phyloP scores from a whole-genome alignment of 2,329 filamentous ascomycete genomes.

The Lecanicillium sp. region DNA sequence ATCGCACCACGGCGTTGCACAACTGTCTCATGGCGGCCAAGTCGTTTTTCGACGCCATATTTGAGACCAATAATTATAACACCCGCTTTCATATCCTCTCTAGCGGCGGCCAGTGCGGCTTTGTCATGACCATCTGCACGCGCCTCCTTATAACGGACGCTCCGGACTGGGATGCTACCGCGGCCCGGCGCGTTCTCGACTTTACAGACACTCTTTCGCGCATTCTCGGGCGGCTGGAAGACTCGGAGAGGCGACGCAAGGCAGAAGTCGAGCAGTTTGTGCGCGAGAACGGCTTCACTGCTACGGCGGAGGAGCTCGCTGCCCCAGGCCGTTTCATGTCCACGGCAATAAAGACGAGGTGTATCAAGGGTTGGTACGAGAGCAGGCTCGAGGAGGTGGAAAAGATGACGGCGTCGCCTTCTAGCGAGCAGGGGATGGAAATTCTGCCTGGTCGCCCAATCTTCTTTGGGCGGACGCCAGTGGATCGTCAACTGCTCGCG shows the following conservation, averaged over 20 bases:
- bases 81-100: slow-evolving; percentile 17
- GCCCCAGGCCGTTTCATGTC: slow-evolving; percentile 13
- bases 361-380: slow-evolving; percentile 24
- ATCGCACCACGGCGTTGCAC: slow-evolving; percentile 24
- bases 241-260: slow-evolving; percentile 7
- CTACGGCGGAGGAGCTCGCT: slow-evolving; percentile 14
- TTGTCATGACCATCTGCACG: slow-evolving; percentile 19
- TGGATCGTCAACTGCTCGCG: not conserved
- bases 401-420: slow-evolving; percentile 1
- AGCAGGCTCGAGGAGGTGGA: slow-evolving; percentile 14
- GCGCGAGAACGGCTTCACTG: slow-evolving; percentile 4
- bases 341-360: slow-evolving; percentile 16
- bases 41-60: slow-evolving; percentile 23
- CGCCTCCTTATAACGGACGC: slow-evolving; percentile 14
- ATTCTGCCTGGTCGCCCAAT: slow-evolving; percentile 1
- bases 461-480: no score
- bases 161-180: slow-evolving; percentile 7
- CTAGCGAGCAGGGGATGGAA: not conserved
- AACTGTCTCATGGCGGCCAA: slow-evolving; percentile 26
- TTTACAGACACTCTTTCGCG: slow-evolving; percentile 2
- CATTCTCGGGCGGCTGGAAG: slow-evolving; percentile 12
- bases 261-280: slow-evolving; percentile 11
- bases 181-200: slow-evolving; percentile 5
- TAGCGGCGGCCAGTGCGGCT: slow-evolving; percentile 16
- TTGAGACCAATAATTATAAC: slow-evolving; percentile 19